Evolutionary conservation across 2,329 filamentous ascomycete species (phyloP), one percentile per base, ranked within the genome.

Genomic region (Colletotrichum sp.): DNA sequence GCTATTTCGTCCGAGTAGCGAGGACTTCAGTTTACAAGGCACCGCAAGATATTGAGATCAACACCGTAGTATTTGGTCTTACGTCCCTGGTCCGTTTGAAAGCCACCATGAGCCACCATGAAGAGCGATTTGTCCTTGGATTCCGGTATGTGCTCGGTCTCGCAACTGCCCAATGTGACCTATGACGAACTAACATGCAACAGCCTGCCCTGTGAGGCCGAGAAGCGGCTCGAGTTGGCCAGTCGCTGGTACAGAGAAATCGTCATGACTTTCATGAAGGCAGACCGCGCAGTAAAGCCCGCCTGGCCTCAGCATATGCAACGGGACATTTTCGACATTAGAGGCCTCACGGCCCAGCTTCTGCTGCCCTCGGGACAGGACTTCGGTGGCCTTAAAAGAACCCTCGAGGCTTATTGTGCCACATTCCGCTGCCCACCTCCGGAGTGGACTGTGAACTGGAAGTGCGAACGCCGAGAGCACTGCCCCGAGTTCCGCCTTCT

Each of bases 251-350:
- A 90, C 79, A 86, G 89, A 34, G 88, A 86, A 52, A 89, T 92
- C 62, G 88, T 91, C 62, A 87, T 89, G 68, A 89, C 87, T 3
- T 84, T 92, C 36, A 89, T 89, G 72, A 90, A 88, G 71, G 87
- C 87, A 32, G 90, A 92, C 79, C 88, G 89, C 49, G 89, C 88
- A 71, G 82, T 92, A 61, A 91, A 91, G 79, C 90, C 90, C 0
- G 89, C 89, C 74, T 92, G 90, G 90, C 90, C 90, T 12, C 87
- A 90, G 69, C 84, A 89, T 49, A 87, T 90, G 82, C 90, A 91
- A 77, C 87, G 88, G 44, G 84, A 85, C 55, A 87, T 91, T 6
- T 91, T 92, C 78, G 86, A 87, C 66, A 86, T 92, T 68, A 86
- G 87, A 57, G 89, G 89, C 9, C 86, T 91, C 16, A 86, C 88